Evolutionary conservation across 306 rosid species (phyloP).

Genomic region (Erythrophleum fordii): DNA sequence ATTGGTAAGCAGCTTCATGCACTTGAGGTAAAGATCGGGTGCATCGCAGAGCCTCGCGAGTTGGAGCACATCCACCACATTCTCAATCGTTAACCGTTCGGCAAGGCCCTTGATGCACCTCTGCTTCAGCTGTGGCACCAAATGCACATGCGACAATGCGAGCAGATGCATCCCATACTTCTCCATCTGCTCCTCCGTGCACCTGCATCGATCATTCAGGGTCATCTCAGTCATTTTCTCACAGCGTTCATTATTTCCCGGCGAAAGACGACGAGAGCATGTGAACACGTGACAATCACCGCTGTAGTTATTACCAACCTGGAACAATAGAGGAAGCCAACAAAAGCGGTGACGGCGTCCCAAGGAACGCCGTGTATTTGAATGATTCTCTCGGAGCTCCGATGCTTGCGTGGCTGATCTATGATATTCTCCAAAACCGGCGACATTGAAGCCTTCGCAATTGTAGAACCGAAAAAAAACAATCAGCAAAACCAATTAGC

Average conservation of each 20-base stretch:
- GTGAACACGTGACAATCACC: neutral
- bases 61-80: constrained; percentile 87
- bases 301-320: constrained; percentile 50
- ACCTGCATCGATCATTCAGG: constrained; percentile 47
- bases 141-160: constrained; percentile 84
- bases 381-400: constrained; percentile 63
- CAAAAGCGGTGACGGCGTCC: constrained; percentile 72
- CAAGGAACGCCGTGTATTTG: constrained; percentile 85
- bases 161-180: constrained; percentile 79
- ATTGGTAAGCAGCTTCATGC: constrained; percentile 64
- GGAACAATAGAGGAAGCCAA: constrained; percentile 69
- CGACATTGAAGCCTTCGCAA: constrained; percentile 64
- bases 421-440: constrained; percentile 78
- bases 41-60: constrained; percentile 91
- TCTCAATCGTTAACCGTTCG: constrained; percentile 64
- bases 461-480: neutral
- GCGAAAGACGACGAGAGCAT: neutral
- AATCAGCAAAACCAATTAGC: neutral
- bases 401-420: constrained; percentile 68
- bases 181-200: constrained; percentile 68
- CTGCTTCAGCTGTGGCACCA: constrained; percentile 81
- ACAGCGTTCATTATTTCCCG: no score
- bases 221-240: constrained; percentile 43
- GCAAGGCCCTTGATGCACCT: constrained; percentile 61
- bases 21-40: constrained; percentile 81